A percentile compares a stretch with the other conserved stretches of the same genome.
phyloP scores from a whole-genome alignment of 805 yeast species.

The Wickerhamiella hasegawae region DNA sequence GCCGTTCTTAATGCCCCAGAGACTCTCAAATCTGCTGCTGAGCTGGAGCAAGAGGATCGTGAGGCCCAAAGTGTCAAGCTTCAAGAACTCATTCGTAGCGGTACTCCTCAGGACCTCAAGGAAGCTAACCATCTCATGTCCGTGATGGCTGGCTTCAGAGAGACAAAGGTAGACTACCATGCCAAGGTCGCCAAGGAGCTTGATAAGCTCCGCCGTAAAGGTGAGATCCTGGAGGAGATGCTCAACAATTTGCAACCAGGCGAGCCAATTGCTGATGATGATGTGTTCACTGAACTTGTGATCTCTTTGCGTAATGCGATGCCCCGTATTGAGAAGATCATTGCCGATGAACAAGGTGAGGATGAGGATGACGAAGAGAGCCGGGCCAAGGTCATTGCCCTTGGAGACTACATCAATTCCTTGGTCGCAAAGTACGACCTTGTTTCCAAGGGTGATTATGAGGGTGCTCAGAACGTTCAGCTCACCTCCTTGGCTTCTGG shows the following conservation, averaged over 20 bases:
- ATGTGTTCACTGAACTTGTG: constrained; percentile 65
- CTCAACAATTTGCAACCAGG: constrained; percentile 26
- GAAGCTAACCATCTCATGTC: constrained; percentile 97
- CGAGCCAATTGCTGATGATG: constrained; percentile 33
- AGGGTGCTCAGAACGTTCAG: constrained; percentile 34
- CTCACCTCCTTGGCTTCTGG: constrained; percentile 23
- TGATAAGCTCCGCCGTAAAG: constrained; percentile 68
- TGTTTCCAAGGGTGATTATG: constrained; percentile 46
- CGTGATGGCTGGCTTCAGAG: constrained; percentile 95
- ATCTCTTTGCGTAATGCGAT: constrained; percentile 66
- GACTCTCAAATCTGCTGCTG: constrained; percentile 72
- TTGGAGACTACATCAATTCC: constrained; percentile 63
- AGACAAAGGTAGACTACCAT: constrained; percentile 54
- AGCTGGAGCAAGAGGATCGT: constrained; percentile 81
- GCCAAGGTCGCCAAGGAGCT: constrained; percentile 73
- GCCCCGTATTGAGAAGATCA: constrained; percentile 72
- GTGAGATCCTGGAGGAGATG: constrained; percentile 81
- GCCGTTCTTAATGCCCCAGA: constrained; percentile 88
- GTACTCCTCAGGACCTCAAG: constrained; percentile 84
- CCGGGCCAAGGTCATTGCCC: constrained; percentile 43
- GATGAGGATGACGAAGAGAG: constrained; percentile 37
- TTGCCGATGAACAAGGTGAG: constrained; percentile 59
- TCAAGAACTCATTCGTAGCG: constrained; percentile 89
- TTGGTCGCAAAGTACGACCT: constrained; percentile 51
- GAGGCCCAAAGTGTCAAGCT: constrained; percentile 87